phyloP scores from a whole-genome alignment of 352 stramenopile genomes.

The Thalassiosira mediterranea region DNA sequence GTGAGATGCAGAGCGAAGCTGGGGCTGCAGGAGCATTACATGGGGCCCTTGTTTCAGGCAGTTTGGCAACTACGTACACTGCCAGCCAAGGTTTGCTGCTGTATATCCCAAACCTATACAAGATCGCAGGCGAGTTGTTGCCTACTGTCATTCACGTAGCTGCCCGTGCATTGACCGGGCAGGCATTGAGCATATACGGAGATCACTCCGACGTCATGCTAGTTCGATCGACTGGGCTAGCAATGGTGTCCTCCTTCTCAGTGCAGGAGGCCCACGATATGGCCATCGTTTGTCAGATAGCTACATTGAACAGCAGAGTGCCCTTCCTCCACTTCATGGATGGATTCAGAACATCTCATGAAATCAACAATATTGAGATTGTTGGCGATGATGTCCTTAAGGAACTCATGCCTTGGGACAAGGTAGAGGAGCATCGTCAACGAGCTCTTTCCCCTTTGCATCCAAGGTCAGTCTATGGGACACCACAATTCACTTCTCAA shows the following conservation, averaged over 20 bases:
- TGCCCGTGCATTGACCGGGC: slow-evolving; percentile 78
- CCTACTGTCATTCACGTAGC: slow-evolving; percentile 90
- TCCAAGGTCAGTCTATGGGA: slow-evolving; percentile 57
- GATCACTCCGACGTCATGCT: slow-evolving; percentile 93
- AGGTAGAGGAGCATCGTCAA: slow-evolving; percentile 68
- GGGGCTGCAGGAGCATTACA: slow-evolving; percentile 76
- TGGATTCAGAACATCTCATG: slow-evolving; percentile 84
- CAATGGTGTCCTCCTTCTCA: slow-evolving; percentile 89
- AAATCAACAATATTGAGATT: slow-evolving; percentile 88
- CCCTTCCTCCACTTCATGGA: slow-evolving; percentile 94
- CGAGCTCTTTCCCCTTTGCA: slow-evolving; percentile 67
- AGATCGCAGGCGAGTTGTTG: slow-evolving; percentile 88
- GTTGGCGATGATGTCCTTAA: slow-evolving; percentile 60
- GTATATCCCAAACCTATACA: slow-evolving; percentile 94
- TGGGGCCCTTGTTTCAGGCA: slow-evolving; percentile 79
- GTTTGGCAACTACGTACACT: slow-evolving; percentile 90
- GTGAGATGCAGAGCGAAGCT: slow-evolving; percentile 80
- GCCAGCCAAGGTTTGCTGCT: slow-evolving; percentile 89
- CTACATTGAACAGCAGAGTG: slow-evolving; percentile 89
- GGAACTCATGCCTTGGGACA: slow-evolving; percentile 66
- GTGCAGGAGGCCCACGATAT: slow-evolving; percentile 91
- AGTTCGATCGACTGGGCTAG: slow-evolving; percentile 89
- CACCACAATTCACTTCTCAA: no score
- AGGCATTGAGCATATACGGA: slow-evolving; percentile 77
- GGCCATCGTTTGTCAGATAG: slow-evolving; percentile 89